Conservation (phyloP, 495 filamentous ascomycete species). For the Ramalina peruviana region DNA sequence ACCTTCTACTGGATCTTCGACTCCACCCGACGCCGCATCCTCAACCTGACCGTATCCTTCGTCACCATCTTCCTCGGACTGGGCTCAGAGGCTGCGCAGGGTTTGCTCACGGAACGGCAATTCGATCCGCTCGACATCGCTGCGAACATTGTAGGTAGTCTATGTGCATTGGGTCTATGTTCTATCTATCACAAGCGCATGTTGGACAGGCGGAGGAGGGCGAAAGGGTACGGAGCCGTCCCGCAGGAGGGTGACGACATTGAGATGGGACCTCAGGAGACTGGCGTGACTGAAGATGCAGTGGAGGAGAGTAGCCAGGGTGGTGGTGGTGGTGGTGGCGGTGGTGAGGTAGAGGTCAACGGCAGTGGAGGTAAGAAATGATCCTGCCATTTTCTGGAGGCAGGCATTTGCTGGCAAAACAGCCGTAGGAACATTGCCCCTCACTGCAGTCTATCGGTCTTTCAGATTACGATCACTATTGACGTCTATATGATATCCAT, state of each 20-base stretch:
- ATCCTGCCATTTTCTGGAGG: too few relatives aligned
- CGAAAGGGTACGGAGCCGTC: slow-evolving; percentile 54
- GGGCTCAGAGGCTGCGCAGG: slow-evolving; percentile 78
- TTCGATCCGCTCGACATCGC: slow-evolving; percentile 81
- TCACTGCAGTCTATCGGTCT: too few relatives aligned
- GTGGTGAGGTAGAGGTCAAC: background rate
- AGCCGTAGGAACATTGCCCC: too few relatives aligned
- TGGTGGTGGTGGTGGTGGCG: slow-evolving; percentile 7
- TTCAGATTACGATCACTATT: too few relatives aligned
- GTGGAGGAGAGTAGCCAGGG: slow-evolving; percentile 22
- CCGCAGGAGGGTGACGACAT: slow-evolving; percentile 41
- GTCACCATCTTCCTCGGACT: slow-evolving; percentile 61
- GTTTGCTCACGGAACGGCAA: slow-evolving; percentile 60
- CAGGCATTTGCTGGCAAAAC: too few relatives aligned
- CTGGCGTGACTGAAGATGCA: slow-evolving; percentile 45
- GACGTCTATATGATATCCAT: too few relatives aligned
- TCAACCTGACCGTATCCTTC: slow-evolving; percentile 73
- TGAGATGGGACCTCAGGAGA: slow-evolving; percentile 42
- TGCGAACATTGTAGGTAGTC: slow-evolving; percentile 74
- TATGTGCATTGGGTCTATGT: slow-evolving; percentile 55
- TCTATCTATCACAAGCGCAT: slow-evolving; percentile 90
- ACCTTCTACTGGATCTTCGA: slow-evolving; percentile 97
- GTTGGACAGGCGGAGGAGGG: slow-evolving; percentile 73
- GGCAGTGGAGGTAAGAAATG: too few relatives aligned
- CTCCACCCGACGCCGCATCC: slow-evolving; percentile 64